Conservation (phyloP, 129 eudicot species). For the Glebionis coronaria region DNA sequence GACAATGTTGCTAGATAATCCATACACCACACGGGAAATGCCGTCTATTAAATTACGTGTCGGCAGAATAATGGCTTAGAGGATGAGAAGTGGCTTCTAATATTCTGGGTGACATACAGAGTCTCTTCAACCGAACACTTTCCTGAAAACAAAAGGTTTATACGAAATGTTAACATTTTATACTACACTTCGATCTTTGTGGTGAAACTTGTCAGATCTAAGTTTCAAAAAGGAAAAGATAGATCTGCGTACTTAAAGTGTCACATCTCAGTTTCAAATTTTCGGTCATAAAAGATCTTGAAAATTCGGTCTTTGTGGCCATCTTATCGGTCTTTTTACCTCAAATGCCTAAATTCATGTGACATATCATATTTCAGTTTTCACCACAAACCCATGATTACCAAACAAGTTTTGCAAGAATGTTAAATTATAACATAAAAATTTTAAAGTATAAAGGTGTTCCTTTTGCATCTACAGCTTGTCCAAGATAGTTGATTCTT, state of each 20-base stretch:
- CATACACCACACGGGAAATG: slow-evolving; percentile 4
- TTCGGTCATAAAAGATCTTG: background rate
- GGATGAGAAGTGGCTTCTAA: slow-evolving; percentile 11
- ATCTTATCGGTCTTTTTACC: too few species aligned
- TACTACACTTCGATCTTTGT: slow-evolving; percentile 4
- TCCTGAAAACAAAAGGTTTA: slow-evolving; percentile 43
- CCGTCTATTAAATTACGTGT: slow-evolving; percentile 2
- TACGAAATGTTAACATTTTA: background rate
- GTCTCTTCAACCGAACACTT: slow-evolving; percentile 63
- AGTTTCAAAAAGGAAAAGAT: background rate
- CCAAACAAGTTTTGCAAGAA: too few species aligned
- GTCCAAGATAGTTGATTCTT: too few species aligned
- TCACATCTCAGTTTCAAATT: background rate
- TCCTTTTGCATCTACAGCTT: too few species aligned
- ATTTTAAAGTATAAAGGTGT: too few species aligned
- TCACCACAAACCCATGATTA: too few species aligned
- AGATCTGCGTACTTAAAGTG: background rate
- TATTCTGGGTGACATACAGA: slow-evolving; percentile 58
- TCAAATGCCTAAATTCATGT: too few species aligned
- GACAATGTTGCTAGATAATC: slow-evolving; percentile 29
- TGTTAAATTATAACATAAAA: too few species aligned
- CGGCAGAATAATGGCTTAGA: background rate
- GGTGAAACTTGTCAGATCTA: background rate
- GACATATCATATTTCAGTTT: too few species aligned
- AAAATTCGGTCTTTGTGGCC: background rate